Evolutionary conservation across 371 early-diverging fungal species (phyloP).

Genomic region (Mortierella sp.): DNA sequence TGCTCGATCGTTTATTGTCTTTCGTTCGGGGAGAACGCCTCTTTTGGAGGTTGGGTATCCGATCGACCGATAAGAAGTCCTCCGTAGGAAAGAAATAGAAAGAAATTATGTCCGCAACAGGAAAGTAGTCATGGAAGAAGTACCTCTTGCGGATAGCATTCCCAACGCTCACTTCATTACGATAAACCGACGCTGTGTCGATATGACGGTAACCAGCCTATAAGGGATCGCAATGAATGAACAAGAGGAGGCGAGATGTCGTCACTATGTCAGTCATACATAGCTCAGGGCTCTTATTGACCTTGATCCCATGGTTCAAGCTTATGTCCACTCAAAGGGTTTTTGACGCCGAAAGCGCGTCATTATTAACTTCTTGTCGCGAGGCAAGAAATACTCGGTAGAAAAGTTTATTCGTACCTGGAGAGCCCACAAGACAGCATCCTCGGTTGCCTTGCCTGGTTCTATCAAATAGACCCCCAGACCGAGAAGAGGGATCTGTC

Average conservation of each 20-base stretch:
- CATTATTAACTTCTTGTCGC: too few species aligned
- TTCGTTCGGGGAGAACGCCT: background rate
- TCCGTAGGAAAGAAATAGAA: background rate
- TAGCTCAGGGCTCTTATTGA: background rate
- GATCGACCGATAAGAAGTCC: background rate
- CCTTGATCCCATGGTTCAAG: too few species aligned
- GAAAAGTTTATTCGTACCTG: conserved; percentile 40
- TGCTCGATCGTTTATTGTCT: background rate
- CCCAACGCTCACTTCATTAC: conserved; percentile 64
- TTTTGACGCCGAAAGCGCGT: background rate
- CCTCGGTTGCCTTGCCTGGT: conserved; percentile 59
- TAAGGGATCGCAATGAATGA: background rate
- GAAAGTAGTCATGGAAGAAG: background rate
- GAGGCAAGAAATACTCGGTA: too few species aligned
- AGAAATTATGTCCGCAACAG: background rate
- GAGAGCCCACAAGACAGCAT: conserved; percentile 62
- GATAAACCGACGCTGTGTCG: conserved; percentile 62
- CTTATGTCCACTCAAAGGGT: too few species aligned
- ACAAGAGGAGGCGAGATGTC: background rate
- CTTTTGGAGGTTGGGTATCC: background rate
- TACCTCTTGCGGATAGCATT: conserved; percentile 64
- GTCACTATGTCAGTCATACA: background rate
- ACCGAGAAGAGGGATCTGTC: conserved; percentile 53
- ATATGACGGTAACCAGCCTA: conserved; percentile 69
- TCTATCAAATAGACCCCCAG: conserved; percentile 61